Percentiles rank a stretch among this genome's conserved stretches.
phyloP scores from a whole-genome alignment of 2,329 filamentous ascomycete species.

The Alternaria sp. region DNA sequence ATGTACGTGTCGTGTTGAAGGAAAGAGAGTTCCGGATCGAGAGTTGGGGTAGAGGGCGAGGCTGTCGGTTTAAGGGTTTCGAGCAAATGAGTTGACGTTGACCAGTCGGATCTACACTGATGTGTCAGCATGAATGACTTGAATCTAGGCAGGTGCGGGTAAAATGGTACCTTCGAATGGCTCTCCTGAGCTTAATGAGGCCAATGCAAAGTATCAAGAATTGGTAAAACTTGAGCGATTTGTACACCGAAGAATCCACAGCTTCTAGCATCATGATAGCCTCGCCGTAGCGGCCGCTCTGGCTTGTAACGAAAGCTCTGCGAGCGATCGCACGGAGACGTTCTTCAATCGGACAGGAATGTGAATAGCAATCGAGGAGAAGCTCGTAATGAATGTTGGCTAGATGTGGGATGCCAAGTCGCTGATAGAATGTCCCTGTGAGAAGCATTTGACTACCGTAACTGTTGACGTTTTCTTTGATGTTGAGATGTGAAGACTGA shows the following conservation, averaged over 20 bases:
- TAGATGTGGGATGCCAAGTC: slow-evolving; percentile 69
- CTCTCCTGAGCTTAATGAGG: slow-evolving; percentile 68
- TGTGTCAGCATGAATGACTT: slow-evolving; percentile 17
- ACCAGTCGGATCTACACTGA: slow-evolving; percentile 56
- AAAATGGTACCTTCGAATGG: slow-evolving; percentile 59
- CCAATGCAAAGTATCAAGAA: slow-evolving; percentile 72
- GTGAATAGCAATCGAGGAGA: slow-evolving; percentile 74
- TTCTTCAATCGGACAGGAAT: slow-evolving; percentile 74
- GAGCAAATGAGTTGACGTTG: slow-evolving; percentile 63
- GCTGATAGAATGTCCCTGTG: slow-evolving; percentile 74
- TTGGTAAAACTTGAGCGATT: slow-evolving; percentile 79
- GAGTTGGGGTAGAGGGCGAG: slow-evolving; percentile 47
- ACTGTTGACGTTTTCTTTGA: slow-evolving; percentile 77
- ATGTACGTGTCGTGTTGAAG: slow-evolving; percentile 66
- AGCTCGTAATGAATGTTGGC: slow-evolving; percentile 71
- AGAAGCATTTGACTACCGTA: slow-evolving; percentile 77
- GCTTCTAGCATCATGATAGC: slow-evolving; percentile 67
- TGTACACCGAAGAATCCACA: slow-evolving; percentile 66
- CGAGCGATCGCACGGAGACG: slow-evolving; percentile 76
- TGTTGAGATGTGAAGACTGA: slow-evolving; percentile 81
- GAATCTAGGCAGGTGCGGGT: background rate
- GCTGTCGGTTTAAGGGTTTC: slow-evolving; percentile 60
- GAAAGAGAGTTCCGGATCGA: slow-evolving; percentile 65
- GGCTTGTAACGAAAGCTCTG: slow-evolving; percentile 69
- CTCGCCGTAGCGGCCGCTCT: slow-evolving; percentile 73